These are phyloP conservation scores for Passalora sequoiae DNA, from an alignment of 2,329 filamentous ascomycete genomes.

Conservation along the genomic window DNA sequence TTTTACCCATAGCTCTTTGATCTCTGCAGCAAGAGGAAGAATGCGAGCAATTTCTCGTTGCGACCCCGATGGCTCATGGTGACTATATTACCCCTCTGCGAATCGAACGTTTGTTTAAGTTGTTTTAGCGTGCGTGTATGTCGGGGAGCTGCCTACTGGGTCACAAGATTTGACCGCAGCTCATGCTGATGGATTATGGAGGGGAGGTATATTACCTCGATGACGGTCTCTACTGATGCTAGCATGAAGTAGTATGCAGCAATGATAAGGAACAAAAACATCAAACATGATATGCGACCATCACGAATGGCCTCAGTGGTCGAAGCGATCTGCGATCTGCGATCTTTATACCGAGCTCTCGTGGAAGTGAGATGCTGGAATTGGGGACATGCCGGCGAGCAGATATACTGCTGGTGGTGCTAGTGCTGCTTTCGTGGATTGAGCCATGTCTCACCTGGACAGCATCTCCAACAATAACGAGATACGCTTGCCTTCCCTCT, in stretches of 20 bases:
- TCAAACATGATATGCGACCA: too few relatives aligned
- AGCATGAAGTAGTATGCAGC: neutral
- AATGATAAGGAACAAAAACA: conserved; percentile 1
- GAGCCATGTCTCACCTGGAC: too few relatives aligned
- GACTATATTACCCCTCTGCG: conserved; percentile 5
- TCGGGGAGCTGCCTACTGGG: neutral
- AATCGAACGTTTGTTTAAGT: too few relatives aligned
- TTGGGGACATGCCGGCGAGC: too few relatives aligned
- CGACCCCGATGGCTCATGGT: conserved; percentile 1
- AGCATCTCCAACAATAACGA: too few relatives aligned
- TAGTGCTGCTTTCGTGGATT: too few relatives aligned
- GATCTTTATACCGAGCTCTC: too few relatives aligned
- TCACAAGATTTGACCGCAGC: neutral
- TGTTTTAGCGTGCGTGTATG: neutral
- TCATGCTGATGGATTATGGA: neutral
- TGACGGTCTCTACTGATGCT: conserved; percentile 2
- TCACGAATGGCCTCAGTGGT: too few relatives aligned
- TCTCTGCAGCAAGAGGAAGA: conserved; percentile 3
- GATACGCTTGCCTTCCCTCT: too few relatives aligned
- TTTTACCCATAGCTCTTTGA: conserved; percentile 1
- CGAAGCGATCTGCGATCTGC: too few relatives aligned
- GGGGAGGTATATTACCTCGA: neutral
- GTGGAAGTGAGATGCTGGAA: too few relatives aligned
- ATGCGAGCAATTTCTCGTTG: neutral
- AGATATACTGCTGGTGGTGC: too few relatives aligned